Evolutionary conservation across 2,329 filamentous ascomycete genomes (phyloP), one percentile per base, ranked within the genome.

Genomic region (Aspergillus fijiensis): DNA sequence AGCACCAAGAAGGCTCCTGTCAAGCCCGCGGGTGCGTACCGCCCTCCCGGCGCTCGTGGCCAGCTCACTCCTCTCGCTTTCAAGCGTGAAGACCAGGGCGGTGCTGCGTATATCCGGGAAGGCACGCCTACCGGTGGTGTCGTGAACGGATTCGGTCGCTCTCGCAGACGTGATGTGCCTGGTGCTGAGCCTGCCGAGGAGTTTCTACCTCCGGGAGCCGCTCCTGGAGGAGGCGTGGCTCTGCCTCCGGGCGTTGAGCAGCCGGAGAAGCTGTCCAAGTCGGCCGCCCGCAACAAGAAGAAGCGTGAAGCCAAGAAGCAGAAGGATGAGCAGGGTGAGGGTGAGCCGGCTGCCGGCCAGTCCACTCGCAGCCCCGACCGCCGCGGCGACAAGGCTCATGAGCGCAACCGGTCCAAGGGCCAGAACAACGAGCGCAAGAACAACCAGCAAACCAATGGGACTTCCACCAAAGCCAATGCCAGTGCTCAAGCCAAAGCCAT

Each of bases 51-150:
- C 66, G 95, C 95, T 29, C 90, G 95, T 67, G 95, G 95, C 55
- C 87, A 90, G 64, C 85, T 87, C 57, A 98, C 95, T 0, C 95
- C 95, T 10, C 82, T 98, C 63, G 91, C 95, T 69, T 99, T 98
- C 82, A 96, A 96, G 83, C 92, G 95, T 60, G 95, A 99, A 77
- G 95, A 99, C 66, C 92, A 99, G 78, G 95, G 95, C 55, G 95
- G 95, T 56, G 90, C 90, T 9, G 93, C 94, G 6, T 96, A 93
- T 72, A 81, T 91, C 60, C 88, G 90, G 76, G 94, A 95, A 65
- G 92, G 91, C 29, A 84, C 88, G 29, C 84, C 89, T 45, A 83
- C 85, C 25, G 72, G 69, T 29, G 78, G 80, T 35, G 77, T 78
- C 49, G 80, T 87, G 51, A 96, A 94, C 70, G 91, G 90, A n/a